A percentile compares a stretch with the other conserved stretches of the same genome.
Conservation (phyloP, 257 asterid genomes). For the Penstemon barbatus region DNA sequence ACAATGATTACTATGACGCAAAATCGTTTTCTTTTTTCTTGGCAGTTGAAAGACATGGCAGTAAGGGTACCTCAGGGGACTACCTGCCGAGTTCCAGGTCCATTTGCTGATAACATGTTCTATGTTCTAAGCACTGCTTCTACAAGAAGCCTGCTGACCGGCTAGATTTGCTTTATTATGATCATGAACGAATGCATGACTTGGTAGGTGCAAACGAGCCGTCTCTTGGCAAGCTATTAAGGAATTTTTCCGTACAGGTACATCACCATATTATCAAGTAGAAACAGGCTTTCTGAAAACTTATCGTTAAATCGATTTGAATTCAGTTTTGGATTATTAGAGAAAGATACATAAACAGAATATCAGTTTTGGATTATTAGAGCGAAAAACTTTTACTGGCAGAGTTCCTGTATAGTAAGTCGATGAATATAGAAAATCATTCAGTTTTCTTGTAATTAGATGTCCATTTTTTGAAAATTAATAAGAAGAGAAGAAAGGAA, state of each 20-base stretch:
- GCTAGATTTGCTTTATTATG: conserved; percentile 15
- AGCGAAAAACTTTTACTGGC: not conserved
- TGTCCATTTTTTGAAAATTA: not conserved
- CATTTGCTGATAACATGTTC: conserved; percentile 41
- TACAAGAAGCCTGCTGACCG: conserved; percentile 34
- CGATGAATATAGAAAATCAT: not conserved
- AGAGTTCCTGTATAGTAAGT: not conserved
- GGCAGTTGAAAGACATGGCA: conserved; percentile 58
- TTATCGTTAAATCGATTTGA: conserved; percentile 7
- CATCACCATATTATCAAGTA: no score
- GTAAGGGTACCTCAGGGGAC: conserved; percentile 42
- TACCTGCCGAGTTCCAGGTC: conserved; percentile 48
- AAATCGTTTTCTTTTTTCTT: conserved; percentile 17
- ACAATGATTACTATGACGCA: conserved; percentile 4
- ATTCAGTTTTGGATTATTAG: not conserved
- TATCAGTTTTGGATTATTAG: not conserved
- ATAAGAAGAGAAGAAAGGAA: not conserved
- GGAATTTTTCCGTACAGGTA: no score
- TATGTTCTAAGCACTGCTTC: conserved; percentile 41
- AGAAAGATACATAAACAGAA: conserved; percentile 7
- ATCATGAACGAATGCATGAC: not conserved
- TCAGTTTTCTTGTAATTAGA: not conserved
- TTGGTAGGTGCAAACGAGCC: no score
- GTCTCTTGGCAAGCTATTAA: no score
- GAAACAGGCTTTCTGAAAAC: not conserved